Conservation (phyloP, 2,329 filamentous ascomycete genomes). For the Neonectria hederae region DNA sequence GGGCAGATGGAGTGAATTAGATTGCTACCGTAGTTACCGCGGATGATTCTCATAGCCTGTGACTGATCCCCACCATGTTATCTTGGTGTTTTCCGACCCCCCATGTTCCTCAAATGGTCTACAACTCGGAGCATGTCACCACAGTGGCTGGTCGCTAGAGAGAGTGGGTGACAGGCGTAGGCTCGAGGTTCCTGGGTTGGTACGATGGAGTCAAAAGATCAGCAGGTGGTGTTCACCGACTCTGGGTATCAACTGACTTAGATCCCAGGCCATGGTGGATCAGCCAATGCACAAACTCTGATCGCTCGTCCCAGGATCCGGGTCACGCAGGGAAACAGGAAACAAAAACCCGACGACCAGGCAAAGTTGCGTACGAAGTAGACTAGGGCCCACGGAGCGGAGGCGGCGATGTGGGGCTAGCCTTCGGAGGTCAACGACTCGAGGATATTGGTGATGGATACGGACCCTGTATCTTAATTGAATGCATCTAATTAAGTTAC, state of each 20-base stretch:
- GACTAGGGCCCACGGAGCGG: neutral
- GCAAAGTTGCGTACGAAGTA: neutral
- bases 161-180: neutral
- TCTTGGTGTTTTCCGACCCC: neutral
- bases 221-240: slow-evolving; percentile 2
- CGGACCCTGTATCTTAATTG: slow-evolving; percentile 12
- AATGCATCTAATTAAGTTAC: slow-evolving; percentile 16
- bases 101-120: neutral
- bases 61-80: neutral
- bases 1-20: neutral
- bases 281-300: neutral
- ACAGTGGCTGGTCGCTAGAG: neutral
- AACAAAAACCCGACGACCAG: neutral
- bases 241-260: neutral
- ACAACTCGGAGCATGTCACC: neutral
- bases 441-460: neutral
- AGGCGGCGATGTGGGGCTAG: slow-evolving; percentile 2
- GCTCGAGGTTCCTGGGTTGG: neutral
- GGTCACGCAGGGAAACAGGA: slow-evolving; percentile 1
- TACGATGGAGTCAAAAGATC: neutral
- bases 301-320: slow-evolving; percentile 1
- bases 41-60: neutral
- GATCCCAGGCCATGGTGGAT: neutral
- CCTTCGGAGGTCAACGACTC: neutral
- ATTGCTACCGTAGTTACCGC: neutral